Conservation (phyloP, 2,329 filamentous ascomycete genomes). For the Orbilia ellipsospora region DNA sequence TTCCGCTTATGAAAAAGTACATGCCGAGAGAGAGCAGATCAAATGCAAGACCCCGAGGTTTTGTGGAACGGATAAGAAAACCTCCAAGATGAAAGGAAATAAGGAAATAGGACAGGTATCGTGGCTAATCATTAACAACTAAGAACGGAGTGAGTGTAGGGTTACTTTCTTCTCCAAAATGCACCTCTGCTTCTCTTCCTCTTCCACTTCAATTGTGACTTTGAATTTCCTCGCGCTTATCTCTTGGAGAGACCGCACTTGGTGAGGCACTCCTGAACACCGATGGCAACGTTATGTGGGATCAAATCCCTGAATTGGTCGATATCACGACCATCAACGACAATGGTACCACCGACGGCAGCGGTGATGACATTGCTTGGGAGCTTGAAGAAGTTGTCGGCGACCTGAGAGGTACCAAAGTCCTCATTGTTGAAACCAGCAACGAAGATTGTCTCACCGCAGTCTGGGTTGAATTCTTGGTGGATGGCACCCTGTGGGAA, state of each 20-base stretch:
- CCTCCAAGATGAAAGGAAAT: constrained; percentile 40
- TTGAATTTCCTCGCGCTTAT: constrained; percentile 47
- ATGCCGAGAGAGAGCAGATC: constrained; percentile 34
- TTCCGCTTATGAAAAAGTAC: constrained; percentile 53
- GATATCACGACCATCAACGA: constrained; percentile 64
- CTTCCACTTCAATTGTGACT: background rate
- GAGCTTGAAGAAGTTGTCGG: constrained; percentile 67
- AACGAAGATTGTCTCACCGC: constrained; percentile 63
- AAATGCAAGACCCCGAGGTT: constrained; percentile 15
- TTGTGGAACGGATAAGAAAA: constrained; percentile 33
- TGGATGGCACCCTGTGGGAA: constrained; percentile 63
- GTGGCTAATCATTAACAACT: constrained; percentile 48
- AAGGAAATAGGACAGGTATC: constrained; percentile 40
- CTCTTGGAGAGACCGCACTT: constrained; percentile 65
- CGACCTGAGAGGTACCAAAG: constrained; percentile 67
- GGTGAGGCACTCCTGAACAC: constrained; percentile 68
- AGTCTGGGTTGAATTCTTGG: constrained; percentile 56
- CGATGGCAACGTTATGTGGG: constrained; percentile 67
- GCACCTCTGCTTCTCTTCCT: constrained; percentile 16
- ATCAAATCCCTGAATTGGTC: constrained; percentile 64
- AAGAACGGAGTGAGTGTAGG: constrained; percentile 35
- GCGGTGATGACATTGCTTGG: constrained; percentile 65
- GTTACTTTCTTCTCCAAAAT: constrained; percentile 27
- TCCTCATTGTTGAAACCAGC: constrained; percentile 68
- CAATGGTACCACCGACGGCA: constrained; percentile 65